Percentiles rank a stretch among this genome's conserved stretches.
phyloP scores from a whole-genome alignment of 139 green algal genomes.

The Chlamydomonas schloesseri region DNA sequence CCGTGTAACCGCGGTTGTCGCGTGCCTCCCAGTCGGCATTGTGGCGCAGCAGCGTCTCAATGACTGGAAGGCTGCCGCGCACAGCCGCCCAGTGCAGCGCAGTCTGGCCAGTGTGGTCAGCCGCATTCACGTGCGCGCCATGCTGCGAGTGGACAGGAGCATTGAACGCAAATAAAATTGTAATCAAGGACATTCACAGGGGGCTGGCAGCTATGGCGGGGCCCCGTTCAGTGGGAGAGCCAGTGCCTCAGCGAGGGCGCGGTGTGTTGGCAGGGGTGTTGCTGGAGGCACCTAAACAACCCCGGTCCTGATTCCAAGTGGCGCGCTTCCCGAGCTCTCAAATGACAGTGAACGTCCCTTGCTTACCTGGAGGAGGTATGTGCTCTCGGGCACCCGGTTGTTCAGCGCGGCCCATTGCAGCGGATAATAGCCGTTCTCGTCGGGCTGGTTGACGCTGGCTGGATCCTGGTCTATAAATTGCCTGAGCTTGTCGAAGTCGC shows the following conservation, averaged over 20 bases:
- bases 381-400: constrained; percentile 83
- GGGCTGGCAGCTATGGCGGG: no score
- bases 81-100: constrained; percentile 91
- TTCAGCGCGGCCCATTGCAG: constrained; percentile 95
- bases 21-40: constrained; percentile 64
- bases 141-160: no score
- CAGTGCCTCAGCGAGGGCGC: no score
- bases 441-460: constrained; percentile 62
- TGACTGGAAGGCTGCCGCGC: constrained; percentile 77
- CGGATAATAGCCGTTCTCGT: constrained; percentile 76
- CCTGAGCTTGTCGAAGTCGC: constrained; percentile 83
- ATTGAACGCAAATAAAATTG: no score
- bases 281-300: no score
- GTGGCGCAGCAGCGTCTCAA: constrained; percentile 81
- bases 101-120: constrained; percentile 86
- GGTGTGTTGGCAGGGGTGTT: no score
- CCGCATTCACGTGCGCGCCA: constrained; percentile 70
- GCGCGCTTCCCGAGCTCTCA: no score
- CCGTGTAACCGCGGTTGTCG: constrained; percentile 86
- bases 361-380: constrained; percentile 70
- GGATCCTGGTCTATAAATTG: constrained; percentile 68
- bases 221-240: no score
- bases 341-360: no score
- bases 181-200: no score
- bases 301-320: no score